phyloP scores from a whole-genome alignment of 176 grass and related monocot species.

The Aegilops longissima region DNA sequence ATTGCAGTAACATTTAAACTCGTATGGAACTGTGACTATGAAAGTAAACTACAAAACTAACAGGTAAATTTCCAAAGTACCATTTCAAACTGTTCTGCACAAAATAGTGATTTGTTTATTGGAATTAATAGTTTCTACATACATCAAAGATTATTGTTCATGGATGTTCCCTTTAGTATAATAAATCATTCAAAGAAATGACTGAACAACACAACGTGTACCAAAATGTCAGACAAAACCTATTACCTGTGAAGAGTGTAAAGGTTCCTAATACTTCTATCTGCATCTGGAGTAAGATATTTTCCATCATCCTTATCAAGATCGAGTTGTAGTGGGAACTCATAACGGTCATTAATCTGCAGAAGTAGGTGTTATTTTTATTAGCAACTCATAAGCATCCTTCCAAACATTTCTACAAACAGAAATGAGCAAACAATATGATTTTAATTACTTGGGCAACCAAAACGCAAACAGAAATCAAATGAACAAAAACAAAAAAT shows the following conservation, averaged over 20 bases:
- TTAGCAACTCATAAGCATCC: constrained; percentile 11
- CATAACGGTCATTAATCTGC: constrained; percentile 97
- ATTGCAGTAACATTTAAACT: background rate
- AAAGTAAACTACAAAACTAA: background rate
- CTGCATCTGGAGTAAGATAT: constrained; percentile 92
- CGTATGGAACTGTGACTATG: background rate
- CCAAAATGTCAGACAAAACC: constrained; percentile 7
- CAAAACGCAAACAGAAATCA: constrained; percentile 1
- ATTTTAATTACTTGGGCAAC: constrained; percentile 21
- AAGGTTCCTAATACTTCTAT: constrained; percentile 89
- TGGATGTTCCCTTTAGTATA: background rate
- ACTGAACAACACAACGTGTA: background rate
- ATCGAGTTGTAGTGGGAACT: constrained; percentile 90
- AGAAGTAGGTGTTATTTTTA: constrained; percentile 21
- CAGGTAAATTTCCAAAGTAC: background rate
- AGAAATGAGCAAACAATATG: background rate
- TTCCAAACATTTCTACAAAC: constrained; percentile 3
- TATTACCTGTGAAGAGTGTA: constrained; percentile 93
- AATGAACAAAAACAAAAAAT: constrained; percentile 18
- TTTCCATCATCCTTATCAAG: constrained; percentile 90
- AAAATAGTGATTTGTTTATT: background rate
- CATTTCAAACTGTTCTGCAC: background rate
- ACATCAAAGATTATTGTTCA: constrained; percentile 13
- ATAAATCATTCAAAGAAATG: constrained; percentile 15
- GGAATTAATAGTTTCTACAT: constrained; percentile 22